A percentile compares a stretch with the other conserved stretches of the same genome.
These are phyloP conservation scores for Mycoemilia scoparia DNA, from an alignment of 192 early-diverging fungal genomes.

Conservation along the genomic window DNA sequence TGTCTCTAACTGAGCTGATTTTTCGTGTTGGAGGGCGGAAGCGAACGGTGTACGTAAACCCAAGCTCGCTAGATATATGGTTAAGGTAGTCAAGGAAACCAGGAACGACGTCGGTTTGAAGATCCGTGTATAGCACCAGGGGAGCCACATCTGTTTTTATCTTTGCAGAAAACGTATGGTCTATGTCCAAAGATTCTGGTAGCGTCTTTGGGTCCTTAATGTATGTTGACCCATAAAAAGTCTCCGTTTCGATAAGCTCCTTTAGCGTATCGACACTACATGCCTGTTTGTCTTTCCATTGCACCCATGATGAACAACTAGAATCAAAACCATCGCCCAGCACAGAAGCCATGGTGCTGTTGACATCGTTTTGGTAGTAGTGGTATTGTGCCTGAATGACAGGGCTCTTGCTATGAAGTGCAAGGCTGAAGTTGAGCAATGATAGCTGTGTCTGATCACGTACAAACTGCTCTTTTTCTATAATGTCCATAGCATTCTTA, in stretches of 20 bases:
- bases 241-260: conserved; percentile 21
- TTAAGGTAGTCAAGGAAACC: conserved; percentile 36
- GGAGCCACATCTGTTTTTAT: neutral
- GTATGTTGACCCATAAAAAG: conserved; percentile 14
- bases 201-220: conserved; percentile 13
- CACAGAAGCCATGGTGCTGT: conserved; percentile 19
- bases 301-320: conserved; percentile 42
- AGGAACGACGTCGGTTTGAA: conserved; percentile 36
- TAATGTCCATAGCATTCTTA: conserved; percentile 24
- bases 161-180: conserved; percentile 32
- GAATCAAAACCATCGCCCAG: conserved; percentile 35
- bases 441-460: conserved; percentile 25
- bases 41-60: conserved; percentile 48
- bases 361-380: conserved; percentile 54
- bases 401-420: conserved; percentile 54
- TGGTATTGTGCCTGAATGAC: conserved; percentile 70
- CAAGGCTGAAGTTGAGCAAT: conserved; percentile 47
- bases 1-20: conserved; percentile 1
- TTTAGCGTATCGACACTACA: conserved; percentile 34
- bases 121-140: conserved; percentile 61
- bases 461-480: conserved; percentile 24
- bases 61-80: conserved; percentile 23
- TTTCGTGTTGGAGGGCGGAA: conserved; percentile 30
- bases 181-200: conserved; percentile 31
- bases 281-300: conserved; percentile 47